Conservation (phyloP, 352 stramenopile species). For the Globisporangium spinosum region DNA sequence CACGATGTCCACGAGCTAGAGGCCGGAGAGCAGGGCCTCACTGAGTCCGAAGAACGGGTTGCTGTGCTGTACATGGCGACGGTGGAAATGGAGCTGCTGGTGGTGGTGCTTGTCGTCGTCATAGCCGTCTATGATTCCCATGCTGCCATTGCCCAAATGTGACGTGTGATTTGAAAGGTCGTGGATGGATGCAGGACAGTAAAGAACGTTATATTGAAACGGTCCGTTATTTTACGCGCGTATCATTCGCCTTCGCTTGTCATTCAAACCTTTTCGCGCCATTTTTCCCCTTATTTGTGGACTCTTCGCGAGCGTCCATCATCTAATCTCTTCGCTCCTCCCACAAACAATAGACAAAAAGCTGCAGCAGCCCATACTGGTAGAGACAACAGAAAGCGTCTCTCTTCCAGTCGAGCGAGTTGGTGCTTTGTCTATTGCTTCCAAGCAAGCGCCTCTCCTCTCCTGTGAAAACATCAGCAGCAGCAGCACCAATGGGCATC, state of each 20-base stretch:
- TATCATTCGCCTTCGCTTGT: not conserved
- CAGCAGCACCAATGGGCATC: slow-evolving; percentile 38
- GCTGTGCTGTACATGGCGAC: not conserved
- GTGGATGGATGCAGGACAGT: not conserved
- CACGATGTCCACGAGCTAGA: slow-evolving; percentile 54
- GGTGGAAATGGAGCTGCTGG: not conserved
- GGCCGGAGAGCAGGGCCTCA: slow-evolving; percentile 31
- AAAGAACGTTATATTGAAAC: slow-evolving; percentile 2
- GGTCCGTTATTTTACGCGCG: not conserved
- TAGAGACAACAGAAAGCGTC: not conserved
- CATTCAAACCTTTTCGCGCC: slow-evolving; percentile 26
- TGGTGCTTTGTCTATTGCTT: not conserved
- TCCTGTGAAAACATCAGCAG: not conserved
- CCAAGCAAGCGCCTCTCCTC: not conserved
- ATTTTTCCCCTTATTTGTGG: slow-evolving; percentile 26
- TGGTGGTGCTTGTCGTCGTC: not conserved
- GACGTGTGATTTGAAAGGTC: not conserved
- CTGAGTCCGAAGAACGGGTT: slow-evolving; percentile 43
- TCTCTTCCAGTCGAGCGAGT: not conserved
- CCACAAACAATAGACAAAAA: not conserved
- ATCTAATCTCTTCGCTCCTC: not conserved
- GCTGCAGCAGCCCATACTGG: not conserved
- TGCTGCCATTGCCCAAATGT: not conserved
- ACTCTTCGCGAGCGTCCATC: slow-evolving; percentile 23
- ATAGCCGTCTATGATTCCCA: not conserved